Percentiles rank a stretch among this genome's conserved stretches.
Conservation (phyloP, 305 asterid species). For the Fraxinus angustifolia region DNA sequence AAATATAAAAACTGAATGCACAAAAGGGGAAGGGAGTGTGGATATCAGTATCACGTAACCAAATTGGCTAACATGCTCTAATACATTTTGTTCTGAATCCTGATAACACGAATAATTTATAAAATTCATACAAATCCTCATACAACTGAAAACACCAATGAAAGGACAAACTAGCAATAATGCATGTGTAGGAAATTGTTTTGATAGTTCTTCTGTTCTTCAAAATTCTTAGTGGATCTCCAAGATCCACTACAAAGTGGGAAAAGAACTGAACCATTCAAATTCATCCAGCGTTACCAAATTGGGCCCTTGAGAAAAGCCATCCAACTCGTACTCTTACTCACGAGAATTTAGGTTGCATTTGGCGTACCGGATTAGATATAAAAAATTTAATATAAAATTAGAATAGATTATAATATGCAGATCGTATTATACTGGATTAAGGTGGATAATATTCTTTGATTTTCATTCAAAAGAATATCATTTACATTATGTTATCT, state of each 20-base stretch:
- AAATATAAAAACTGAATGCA: neutral
- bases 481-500: neutral
- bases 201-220: too few species aligned
- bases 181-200: neutral
- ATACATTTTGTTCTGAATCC: neutral
- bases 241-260: neutral
- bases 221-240: neutral
- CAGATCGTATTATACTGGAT: neutral
- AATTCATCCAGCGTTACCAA: conserved; percentile 1
- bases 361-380: neutral
- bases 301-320: neutral
- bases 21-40: neutral
- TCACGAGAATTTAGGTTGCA: neutral
- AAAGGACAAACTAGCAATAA: neutral
- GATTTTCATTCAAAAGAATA: neutral
- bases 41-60: neutral
- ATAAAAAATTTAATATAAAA: too few species aligned
- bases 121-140: neutral
- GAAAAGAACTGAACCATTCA: neutral
- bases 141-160: neutral
- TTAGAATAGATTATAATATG: neutral
- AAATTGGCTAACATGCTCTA: neutral
- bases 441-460: neutral
- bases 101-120: neutral
- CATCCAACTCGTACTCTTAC: neutral